Conservation (phyloP, 176 grass and related monocot species). For the Puccinellia tenuiflora region DNA sequence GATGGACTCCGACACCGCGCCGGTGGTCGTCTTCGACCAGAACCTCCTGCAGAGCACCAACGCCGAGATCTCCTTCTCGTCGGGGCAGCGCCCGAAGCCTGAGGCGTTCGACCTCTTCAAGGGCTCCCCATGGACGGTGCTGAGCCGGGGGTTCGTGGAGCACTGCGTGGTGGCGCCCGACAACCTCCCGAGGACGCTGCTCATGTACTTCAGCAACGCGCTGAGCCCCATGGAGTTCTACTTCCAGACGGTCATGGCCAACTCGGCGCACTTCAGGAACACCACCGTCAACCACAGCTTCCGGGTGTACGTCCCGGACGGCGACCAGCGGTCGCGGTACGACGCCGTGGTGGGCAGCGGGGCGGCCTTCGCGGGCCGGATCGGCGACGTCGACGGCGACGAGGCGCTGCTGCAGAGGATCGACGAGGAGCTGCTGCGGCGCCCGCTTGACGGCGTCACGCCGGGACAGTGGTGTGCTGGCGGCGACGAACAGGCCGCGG, state of each 20-base stretch:
- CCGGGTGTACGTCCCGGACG: slow-evolving; percentile 12
- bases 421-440: slow-evolving; percentile 39
- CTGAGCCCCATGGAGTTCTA: slow-evolving; percentile 39
- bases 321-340: slow-evolving; percentile 20
- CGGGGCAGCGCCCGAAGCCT: slow-evolving; percentile 28
- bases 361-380: slow-evolving; percentile 40
- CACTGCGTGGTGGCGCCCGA: slow-evolving; percentile 48
- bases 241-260: slow-evolving; percentile 59
- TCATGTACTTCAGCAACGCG: slow-evolving; percentile 61
- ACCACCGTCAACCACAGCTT: slow-evolving; percentile 44
- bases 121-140: slow-evolving; percentile 44
- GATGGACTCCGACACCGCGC: background rate
- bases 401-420: slow-evolving; percentile 53
- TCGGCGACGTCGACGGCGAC: slow-evolving; percentile 16
- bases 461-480: slow-evolving; percentile 44
- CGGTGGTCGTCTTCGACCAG: slow-evolving; percentile 33
- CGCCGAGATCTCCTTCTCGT: slow-evolving; percentile 34
- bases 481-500: background rate
- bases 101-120: slow-evolving; percentile 50
- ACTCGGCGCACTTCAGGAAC: slow-evolving; percentile 45
- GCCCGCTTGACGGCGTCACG: slow-evolving; percentile 30
- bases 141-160: slow-evolving; percentile 45
- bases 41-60: slow-evolving; percentile 48
- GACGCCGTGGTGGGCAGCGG: slow-evolving; percentile 31
- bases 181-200: slow-evolving; percentile 53